Conservation (phyloP, 495 filamentous ascomycete species). For the Neurospora pannonica region DNA sequence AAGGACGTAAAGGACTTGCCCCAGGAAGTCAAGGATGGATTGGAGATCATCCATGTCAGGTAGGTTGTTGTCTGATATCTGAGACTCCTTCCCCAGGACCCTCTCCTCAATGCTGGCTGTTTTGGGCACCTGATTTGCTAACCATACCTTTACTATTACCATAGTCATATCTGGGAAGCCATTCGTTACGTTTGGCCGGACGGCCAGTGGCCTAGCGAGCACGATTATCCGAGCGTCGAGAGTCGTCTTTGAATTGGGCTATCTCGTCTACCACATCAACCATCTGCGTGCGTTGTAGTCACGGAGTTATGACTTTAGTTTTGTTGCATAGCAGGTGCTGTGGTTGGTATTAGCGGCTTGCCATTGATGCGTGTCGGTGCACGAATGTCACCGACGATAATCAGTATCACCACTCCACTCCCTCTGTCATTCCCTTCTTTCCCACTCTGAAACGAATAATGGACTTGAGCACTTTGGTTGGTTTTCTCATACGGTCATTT, state of each 20-base stretch:
- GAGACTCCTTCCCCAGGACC: neutral
- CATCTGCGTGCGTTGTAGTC: neutral
- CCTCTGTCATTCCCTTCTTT: neutral
- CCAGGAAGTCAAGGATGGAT: slow-evolving; percentile 74
- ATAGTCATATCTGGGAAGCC: slow-evolving; percentile 84
- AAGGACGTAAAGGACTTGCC: slow-evolving; percentile 93
- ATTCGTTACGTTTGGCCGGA: slow-evolving; percentile 79
- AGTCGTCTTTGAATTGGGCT: slow-evolving; percentile 21
- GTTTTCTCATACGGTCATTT: neutral
- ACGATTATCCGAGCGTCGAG: slow-evolving; percentile 32
- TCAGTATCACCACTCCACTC: neutral
- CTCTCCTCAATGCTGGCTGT: slow-evolving; percentile 3
- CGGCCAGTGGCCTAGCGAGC: slow-evolving; percentile 65
- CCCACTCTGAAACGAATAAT: neutral
- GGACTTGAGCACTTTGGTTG: neutral
- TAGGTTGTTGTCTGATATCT: slow-evolving; percentile 33
- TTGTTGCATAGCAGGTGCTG: neutral
- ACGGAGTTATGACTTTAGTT: neutral
- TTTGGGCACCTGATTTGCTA: neutral
- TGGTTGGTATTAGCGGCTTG: neutral
- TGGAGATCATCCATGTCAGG: slow-evolving; percentile 84
- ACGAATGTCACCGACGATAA: neutral
- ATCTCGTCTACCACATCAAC: neutral
- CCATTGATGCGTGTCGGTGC: neutral
- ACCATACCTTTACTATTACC: neutral